Conservation (phyloP, 108 stramenopile species). For the Fistulifera solaris region DNA sequence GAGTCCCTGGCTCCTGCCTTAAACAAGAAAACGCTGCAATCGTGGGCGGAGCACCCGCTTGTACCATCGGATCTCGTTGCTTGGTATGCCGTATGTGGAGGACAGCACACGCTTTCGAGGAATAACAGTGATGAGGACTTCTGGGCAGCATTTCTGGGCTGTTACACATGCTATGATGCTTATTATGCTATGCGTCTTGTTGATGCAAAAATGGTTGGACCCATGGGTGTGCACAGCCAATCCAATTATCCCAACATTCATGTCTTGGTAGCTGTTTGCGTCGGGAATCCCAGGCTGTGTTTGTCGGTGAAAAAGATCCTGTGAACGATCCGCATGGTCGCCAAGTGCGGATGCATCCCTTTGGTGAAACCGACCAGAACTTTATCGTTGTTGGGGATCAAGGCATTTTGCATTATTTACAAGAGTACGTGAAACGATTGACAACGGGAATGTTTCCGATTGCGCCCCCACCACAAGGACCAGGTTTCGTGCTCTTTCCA, state of each 20-base stretch:
- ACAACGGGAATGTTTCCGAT: slow-evolving; percentile 1
- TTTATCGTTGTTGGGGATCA: slow-evolving; percentile 1
- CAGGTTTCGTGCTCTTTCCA: slow-evolving; percentile 9
- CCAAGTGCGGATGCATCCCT: background rate
- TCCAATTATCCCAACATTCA: background rate
- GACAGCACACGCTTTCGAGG: slow-evolving; percentile 2
- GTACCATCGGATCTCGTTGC: slow-evolving; percentile 12
- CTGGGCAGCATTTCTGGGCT: slow-evolving; percentile 12
- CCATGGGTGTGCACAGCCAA: too few relatives aligned
- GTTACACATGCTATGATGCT: slow-evolving; percentile 11
- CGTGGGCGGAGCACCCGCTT: background rate
- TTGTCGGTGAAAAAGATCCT: too few relatives aligned
- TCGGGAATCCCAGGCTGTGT: background rate
- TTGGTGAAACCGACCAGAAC: background rate
- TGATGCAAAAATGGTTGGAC: slow-evolving; percentile 3
- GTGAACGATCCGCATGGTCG: background rate
- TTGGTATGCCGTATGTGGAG: slow-evolving; percentile 12
- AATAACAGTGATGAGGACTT: slow-evolving; percentile 4
- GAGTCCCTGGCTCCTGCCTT: slow-evolving; percentile 8
- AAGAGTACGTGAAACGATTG: slow-evolving; percentile 8
- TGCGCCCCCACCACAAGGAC: background rate
- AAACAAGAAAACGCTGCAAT: slow-evolving; percentile 1
- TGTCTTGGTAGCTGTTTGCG: background rate
- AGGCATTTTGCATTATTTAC: slow-evolving; percentile 10
- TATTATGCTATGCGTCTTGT: slow-evolving; percentile 13